Percentiles rank a stretch among this genome's conserved stretches.
Evolutionary conservation across 2,329 filamentous ascomycete species (phyloP).

Genomic region (Zymoseptoria brevis): DNA sequence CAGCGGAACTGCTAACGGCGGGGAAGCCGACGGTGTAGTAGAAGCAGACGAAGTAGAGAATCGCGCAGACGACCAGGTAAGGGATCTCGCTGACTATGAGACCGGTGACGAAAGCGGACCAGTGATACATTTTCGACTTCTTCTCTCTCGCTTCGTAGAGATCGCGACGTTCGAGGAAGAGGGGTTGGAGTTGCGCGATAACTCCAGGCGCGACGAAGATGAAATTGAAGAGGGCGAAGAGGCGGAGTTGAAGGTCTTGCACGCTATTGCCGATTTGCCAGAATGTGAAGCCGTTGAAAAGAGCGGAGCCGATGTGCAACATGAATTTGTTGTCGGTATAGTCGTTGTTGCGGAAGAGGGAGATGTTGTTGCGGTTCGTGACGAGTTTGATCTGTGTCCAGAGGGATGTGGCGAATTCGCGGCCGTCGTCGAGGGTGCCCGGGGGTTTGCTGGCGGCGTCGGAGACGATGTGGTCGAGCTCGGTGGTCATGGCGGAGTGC

Average conservation of each 20-base stretch:
- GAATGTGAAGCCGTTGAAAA: slow-evolving; percentile 45
- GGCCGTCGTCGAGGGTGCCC: slow-evolving; percentile 32
- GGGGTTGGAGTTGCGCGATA: slow-evolving; percentile 49
- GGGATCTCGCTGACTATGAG: slow-evolving; percentile 65
- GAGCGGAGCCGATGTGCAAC: slow-evolving; percentile 44
- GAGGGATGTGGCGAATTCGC: slow-evolving; percentile 38
- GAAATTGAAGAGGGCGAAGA: slow-evolving; percentile 30
- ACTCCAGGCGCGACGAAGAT: slow-evolving; percentile 34
- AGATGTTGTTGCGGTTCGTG: slow-evolving; percentile 43
- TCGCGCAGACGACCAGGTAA: slow-evolving; percentile 52
- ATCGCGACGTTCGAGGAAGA: slow-evolving; percentile 50
- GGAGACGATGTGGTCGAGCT: slow-evolving; percentile 34
- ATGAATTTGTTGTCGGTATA: slow-evolving; percentile 59
- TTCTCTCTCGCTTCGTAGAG: slow-evolving; percentile 53
- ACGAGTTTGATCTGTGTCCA: slow-evolving; percentile 34
- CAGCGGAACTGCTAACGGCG: slow-evolving; percentile 36
- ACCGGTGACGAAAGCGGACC: slow-evolving; percentile 62
- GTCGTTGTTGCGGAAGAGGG: slow-evolving; percentile 57
- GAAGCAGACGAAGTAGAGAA: slow-evolving; percentile 36
- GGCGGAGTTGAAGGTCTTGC: slow-evolving; percentile 31
- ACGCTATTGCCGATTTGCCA: slow-evolving; percentile 34
- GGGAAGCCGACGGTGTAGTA: slow-evolving; percentile 34
- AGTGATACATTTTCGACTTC: slow-evolving; percentile 63
- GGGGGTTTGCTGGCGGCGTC: slow-evolving; percentile 29
- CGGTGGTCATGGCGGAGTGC: slow-evolving; percentile 30